These are phyloP conservation scores for Miscanthus lutarioriparius DNA, from an alignment of 176 grass and related monocot species.

Conservation along the genomic window DNA sequence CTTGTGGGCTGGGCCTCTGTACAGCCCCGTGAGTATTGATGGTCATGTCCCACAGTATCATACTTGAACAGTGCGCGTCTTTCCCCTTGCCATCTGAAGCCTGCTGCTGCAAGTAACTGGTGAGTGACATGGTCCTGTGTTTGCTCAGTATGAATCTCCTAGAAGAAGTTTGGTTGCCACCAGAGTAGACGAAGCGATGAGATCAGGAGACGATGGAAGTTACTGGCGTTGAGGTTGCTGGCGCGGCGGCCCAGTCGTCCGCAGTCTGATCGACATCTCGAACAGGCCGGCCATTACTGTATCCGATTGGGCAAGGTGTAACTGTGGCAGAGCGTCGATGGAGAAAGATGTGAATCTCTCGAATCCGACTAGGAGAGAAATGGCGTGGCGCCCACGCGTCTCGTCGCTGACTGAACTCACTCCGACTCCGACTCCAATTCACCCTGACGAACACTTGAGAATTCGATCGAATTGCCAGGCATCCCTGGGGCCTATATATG, in stretches of 20 bases:
- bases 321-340: background rate
- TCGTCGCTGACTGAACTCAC: background rate
- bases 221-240: background rate
- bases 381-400: background rate
- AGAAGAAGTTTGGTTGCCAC: too few species aligned
- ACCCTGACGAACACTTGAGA: background rate
- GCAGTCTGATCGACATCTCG: background rate
- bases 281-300: background rate
- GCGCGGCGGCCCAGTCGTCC: background rate
- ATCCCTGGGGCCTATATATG: background rate
- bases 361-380: background rate
- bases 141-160: too few species aligned
- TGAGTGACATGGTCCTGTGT: too few species aligned
- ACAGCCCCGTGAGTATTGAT: too few species aligned
- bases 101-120: too few species aligned
- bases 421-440: background rate
- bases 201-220: too few species aligned
- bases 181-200: too few species aligned
- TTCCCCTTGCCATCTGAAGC: too few species aligned
- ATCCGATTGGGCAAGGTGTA: background rate
- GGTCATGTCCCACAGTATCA: too few species aligned
- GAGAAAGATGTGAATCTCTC: background rate
- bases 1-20: too few species aligned
- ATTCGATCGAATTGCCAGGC: background rate
- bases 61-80: too few species aligned